Percentiles rank a stretch among this genome's conserved stretches.
phyloP scores from a whole-genome alignment of 2,329 filamentous ascomycete genomes.

The Alternaria ventricosa region DNA sequence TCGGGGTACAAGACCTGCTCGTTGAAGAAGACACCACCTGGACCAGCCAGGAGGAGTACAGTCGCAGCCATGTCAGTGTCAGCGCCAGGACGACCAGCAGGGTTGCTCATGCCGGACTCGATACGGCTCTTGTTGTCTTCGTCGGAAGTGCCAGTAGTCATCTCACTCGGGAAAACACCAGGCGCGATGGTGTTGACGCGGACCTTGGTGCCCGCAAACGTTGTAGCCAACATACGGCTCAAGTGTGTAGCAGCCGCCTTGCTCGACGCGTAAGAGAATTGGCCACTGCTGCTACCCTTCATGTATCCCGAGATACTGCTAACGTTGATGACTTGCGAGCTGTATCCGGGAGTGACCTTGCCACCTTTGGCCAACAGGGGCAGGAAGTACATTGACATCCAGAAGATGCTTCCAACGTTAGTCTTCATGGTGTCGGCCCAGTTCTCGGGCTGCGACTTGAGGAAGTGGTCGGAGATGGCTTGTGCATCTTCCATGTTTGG shows the following conservation, averaged over 20 bases:
- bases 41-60: constrained; percentile 59
- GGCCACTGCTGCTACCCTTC: constrained; percentile 57
- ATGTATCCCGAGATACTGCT: constrained; percentile 59
- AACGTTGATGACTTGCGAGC: constrained; percentile 61
- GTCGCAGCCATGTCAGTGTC: constrained; percentile 52
- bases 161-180: constrained; percentile 54
- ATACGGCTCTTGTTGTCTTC: constrained; percentile 57
- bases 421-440: constrained; percentile 61
- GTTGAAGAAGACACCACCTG: constrained; percentile 60
- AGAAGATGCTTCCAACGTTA: constrained; percentile 60
- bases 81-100: constrained; percentile 43
- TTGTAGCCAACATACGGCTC: constrained; percentile 55
- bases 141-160: constrained; percentile 56
- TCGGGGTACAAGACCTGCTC: constrained; percentile 62
- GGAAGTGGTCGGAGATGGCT: constrained; percentile 59
- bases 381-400: constrained; percentile 62
- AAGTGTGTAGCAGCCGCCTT: constrained; percentile 59
- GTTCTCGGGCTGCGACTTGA: constrained; percentile 54
- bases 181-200: constrained; percentile 49
- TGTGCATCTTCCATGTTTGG: constrained; percentile 57
- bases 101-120: constrained; percentile 52
- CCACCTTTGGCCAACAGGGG: constrained; percentile 60
- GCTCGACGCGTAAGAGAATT: constrained; percentile 58
- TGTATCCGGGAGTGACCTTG: constrained; percentile 55
- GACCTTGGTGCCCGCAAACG: constrained; percentile 52